A percentile compares a stretch with the other conserved stretches of the same genome.
Evolutionary conservation across 306 rosid genomes (phyloP).

Genomic region (Cicer yamashitae): DNA sequence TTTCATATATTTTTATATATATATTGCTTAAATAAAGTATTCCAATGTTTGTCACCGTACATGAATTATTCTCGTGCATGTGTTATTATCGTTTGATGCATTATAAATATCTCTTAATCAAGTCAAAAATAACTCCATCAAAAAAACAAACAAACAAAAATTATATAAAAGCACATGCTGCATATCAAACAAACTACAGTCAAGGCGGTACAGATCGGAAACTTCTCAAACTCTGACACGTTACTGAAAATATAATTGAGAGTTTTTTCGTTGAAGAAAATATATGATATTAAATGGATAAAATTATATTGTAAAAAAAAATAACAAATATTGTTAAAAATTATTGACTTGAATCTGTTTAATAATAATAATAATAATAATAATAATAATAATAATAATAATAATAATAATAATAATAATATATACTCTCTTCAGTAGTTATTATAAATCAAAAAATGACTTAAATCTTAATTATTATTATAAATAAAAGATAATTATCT

Average conservation of each 20-base stretch:
- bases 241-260: conserved; percentile 22
- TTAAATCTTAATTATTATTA: no score
- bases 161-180: conserved; percentile 37
- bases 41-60: no score
- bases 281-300: not conserved
- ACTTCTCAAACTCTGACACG: conserved; percentile 50
- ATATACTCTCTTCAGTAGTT: no score
- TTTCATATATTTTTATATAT: no score
- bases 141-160: not conserved
- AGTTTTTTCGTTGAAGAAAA: not conserved
- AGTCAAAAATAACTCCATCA: conserved; percentile 26
- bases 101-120: not conserved
- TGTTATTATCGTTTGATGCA: conserved; percentile 48
- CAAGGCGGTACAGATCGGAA: conserved; percentile 53
- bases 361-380: no score
- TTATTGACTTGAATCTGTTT: not conserved
- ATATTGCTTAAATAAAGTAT: no score
- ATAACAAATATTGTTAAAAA: not conserved
- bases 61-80: conserved; percentile 34
- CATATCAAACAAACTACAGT: conserved; percentile 12
- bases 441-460: no score
- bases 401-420: no score
- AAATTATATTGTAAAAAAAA: not conserved
- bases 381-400: no score
- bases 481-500: no score